phyloP scores from a whole-genome alignment of 106 monocot species.

The Hemerocallis citrina region DNA sequence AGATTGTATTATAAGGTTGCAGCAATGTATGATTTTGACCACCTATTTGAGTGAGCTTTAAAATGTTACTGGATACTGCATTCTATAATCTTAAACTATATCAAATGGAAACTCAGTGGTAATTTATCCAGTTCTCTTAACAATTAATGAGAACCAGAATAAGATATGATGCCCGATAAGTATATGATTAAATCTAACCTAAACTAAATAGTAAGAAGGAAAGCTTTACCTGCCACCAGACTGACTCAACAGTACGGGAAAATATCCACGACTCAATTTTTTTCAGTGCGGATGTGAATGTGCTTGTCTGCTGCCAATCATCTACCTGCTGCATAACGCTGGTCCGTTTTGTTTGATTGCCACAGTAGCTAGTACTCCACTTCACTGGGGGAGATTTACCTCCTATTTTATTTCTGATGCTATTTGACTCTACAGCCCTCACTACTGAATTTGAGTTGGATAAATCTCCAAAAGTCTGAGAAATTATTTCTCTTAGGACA shows the following conservation, averaged over 20 bases:
- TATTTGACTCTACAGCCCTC: slow-evolving; percentile 41
- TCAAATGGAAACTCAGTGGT: too few species aligned
- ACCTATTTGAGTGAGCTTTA: too few species aligned
- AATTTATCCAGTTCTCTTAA: too few species aligned
- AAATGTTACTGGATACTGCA: too few species aligned
- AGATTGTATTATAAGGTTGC: too few species aligned
- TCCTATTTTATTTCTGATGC: slow-evolving; percentile 29
- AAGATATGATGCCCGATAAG: background rate
- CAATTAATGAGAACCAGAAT: background rate
- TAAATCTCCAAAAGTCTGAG: slow-evolving; percentile 59
- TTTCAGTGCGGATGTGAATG: slow-evolving; percentile 54
- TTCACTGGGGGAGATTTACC: slow-evolving; percentile 16
- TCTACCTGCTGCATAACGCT: slow-evolving; percentile 26
- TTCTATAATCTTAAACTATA: too few species aligned
- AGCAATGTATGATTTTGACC: too few species aligned
- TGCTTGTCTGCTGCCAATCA: slow-evolving; percentile 68
- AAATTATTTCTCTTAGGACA: slow-evolving; percentile 65
- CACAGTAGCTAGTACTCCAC: slow-evolving; percentile 18
- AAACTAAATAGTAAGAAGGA: too few species aligned
- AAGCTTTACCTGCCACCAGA: slow-evolving; percentile 98
- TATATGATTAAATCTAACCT: background rate
- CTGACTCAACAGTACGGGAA: slow-evolving; percentile 77
- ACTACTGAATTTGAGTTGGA: slow-evolving; percentile 22
- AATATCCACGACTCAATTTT: slow-evolving; percentile 93
- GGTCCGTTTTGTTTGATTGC: slow-evolving; percentile 23